Percentiles rank a stretch among this genome's conserved stretches.
phyloP scores from a whole-genome alignment of 2,329 filamentous ascomycete genomes.

The Venturiaceae sp. region DNA sequence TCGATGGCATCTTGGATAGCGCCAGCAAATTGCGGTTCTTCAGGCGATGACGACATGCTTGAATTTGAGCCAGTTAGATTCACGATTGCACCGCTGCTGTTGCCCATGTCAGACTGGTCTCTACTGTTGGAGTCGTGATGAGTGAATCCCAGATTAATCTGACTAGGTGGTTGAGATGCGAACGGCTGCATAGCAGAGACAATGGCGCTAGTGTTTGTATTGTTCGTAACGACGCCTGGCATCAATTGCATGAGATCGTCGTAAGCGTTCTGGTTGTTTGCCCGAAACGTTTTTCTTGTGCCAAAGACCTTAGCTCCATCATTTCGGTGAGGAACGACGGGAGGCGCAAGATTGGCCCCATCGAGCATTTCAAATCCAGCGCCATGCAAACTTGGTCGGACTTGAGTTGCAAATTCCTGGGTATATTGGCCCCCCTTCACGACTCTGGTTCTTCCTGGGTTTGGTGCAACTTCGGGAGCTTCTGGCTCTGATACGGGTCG shows the following conservation, averaged over 20 bases:
- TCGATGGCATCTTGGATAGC: background rate
- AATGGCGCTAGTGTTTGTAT: no score
- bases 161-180: no score
- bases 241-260: background rate
- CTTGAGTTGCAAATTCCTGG: constrained; percentile 1
- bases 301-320: background rate
- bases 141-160: no score
- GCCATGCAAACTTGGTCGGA: background rate
- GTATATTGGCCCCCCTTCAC: background rate
- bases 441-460: background rate
- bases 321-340: background rate
- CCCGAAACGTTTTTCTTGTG: background rate
- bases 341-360: background rate
- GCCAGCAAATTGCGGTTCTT: background rate
- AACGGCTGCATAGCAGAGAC: no score
- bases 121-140: background rate
- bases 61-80: background rate
- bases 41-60: background rate
- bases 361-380: background rate
- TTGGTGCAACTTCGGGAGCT: background rate
- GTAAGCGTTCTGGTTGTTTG: background rate
- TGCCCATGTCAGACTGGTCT: background rate
- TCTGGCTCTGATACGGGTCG: background rate
- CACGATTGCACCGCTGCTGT: background rate
- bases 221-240: background rate